Percentiles rank a stretch among this genome's conserved stretches.
Evolutionary conservation across 2,329 filamentous ascomycete genomes (phyloP).

Genomic region (Hymenoscyphus occultus): DNA sequence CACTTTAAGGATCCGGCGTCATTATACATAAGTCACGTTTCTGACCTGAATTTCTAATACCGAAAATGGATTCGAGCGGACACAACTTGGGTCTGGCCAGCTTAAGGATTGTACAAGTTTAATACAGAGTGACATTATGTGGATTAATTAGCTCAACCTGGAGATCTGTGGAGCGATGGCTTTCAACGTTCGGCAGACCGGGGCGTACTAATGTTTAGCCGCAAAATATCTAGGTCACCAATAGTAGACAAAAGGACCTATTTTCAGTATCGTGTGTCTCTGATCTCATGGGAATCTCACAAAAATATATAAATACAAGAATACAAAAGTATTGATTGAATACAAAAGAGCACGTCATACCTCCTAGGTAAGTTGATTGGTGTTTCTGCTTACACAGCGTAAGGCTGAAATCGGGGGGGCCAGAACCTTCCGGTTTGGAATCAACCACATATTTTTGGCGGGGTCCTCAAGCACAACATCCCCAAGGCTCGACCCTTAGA

Average conservation of each 20-base stretch:
- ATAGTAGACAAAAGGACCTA: background rate
- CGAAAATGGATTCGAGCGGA: background rate
- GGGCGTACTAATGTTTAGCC: too few relatives aligned
- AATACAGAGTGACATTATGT: too few relatives aligned
- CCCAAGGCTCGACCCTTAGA: conserved; percentile 21
- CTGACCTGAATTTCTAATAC: background rate
- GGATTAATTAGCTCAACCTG: too few relatives aligned
- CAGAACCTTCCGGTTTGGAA: conserved; percentile 24
- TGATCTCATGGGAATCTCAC: too few relatives aligned
- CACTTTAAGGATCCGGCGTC: background rate
- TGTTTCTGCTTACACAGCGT: conserved; percentile 13
- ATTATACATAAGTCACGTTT: background rate
- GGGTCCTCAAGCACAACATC: conserved; percentile 12
- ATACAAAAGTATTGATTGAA: background rate
- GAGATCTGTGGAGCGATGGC: too few relatives aligned
- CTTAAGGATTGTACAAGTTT: too few relatives aligned
- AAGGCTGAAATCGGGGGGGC: conserved; percentile 9
- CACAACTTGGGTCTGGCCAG: background rate
- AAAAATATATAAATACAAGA: background rate
- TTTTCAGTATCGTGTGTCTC: background rate
- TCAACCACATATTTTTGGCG: conserved; percentile 23
- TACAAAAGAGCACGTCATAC: background rate
- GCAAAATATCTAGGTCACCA: too few relatives aligned
- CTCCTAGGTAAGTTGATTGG: too few relatives aligned
- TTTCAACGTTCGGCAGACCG: too few relatives aligned